phyloP scores from a whole-genome alignment of 179 eudicot genomes.

The Gypsophila paniculata region DNA sequence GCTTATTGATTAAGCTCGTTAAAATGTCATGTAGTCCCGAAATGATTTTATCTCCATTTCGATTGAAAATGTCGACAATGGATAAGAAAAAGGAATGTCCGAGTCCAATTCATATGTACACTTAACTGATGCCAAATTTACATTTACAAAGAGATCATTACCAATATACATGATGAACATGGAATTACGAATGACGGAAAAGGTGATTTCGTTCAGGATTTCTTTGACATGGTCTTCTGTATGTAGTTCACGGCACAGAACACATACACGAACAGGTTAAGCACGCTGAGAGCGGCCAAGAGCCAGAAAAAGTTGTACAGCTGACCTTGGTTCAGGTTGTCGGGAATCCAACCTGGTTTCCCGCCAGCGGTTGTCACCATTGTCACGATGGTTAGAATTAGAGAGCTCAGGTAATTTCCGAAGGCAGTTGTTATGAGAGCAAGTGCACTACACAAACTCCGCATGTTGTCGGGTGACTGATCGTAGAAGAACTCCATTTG shows the following conservation, averaged over 20 bases:
- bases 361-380: slow-evolving; percentile 28
- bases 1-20: too few relatives aligned
- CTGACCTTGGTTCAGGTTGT: slow-evolving; percentile 31
- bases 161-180: neutral
- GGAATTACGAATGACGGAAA: neutral
- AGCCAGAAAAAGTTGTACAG: slow-evolving; percentile 36
- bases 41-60: neutral
- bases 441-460: slow-evolving; percentile 35
- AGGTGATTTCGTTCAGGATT: neutral
- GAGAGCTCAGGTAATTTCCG: slow-evolving; percentile 35
- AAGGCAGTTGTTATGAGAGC: slow-evolving; percentile 28
- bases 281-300: slow-evolving; percentile 31
- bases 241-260: slow-evolving; percentile 28
- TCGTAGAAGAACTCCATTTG: slow-evolving; percentile 36
- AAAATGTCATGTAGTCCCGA: neutral
- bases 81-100: neutral
- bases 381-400: slow-evolving; percentile 32
- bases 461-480: slow-evolving; percentile 37
- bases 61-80: neutral
- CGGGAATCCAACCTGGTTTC: slow-evolving; percentile 34
- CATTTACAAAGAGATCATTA: neutral
- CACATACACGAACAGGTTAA: slow-evolving; percentile 25
- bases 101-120: neutral
- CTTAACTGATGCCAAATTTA: neutral
- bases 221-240: slow-evolving; percentile 26